Evolutionary conservation across 2,329 filamentous ascomycete genomes (phyloP).

Genomic region (Cryphonectria nitschkei): DNA sequence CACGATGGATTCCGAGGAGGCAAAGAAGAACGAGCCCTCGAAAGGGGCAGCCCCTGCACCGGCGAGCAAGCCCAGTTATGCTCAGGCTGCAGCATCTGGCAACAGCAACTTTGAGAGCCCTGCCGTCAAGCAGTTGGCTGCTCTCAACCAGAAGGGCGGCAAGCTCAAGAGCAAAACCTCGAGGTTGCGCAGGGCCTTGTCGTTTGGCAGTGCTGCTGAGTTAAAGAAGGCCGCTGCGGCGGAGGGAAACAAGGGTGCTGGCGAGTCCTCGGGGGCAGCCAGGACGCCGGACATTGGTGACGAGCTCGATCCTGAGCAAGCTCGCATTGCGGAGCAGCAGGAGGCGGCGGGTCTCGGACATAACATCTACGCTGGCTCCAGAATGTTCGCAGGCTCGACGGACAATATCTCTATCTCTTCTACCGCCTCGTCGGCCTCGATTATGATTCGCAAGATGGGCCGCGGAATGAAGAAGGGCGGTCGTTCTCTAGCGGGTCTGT

Average conservation of each 20-base stretch:
- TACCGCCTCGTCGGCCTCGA: constrained; percentile 84
- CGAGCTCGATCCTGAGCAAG: constrained; percentile 84
- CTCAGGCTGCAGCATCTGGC: constrained; percentile 34
- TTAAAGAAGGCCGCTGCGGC: constrained; percentile 75
- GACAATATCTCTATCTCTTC: constrained; percentile 94
- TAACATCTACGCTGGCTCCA: constrained; percentile 88
- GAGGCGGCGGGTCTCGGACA: constrained; percentile 90
- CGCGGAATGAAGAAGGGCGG: constrained; percentile 96
- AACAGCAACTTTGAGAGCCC: constrained; percentile 59
- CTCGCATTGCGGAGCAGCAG: constrained; percentile 87
- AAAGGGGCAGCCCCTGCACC: constrained; percentile 33
- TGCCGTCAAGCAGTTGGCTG: constrained; percentile 81
- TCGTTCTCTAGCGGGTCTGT: constrained; percentile 88
- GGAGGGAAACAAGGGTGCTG: constrained; percentile 42
- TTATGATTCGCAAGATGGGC: constrained; percentile 98
- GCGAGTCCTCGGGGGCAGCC: constrained; percentile 43
- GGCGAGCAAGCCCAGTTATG: constrained; percentile 23
- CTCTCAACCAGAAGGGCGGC: constrained; percentile 80
- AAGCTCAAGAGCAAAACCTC: constrained; percentile 85
- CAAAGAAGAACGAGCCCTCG: constrained; percentile 47
- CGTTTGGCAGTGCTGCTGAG: constrained; percentile 93
- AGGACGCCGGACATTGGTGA: constrained; percentile 59
- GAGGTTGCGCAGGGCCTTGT: constrained; percentile 86
- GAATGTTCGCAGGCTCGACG: constrained; percentile 86
- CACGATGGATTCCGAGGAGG: constrained; percentile 61